phyloP scores from a whole-genome alignment of 2,329 filamentous ascomycete species.

The Hymenoscyphus albidus region DNA sequence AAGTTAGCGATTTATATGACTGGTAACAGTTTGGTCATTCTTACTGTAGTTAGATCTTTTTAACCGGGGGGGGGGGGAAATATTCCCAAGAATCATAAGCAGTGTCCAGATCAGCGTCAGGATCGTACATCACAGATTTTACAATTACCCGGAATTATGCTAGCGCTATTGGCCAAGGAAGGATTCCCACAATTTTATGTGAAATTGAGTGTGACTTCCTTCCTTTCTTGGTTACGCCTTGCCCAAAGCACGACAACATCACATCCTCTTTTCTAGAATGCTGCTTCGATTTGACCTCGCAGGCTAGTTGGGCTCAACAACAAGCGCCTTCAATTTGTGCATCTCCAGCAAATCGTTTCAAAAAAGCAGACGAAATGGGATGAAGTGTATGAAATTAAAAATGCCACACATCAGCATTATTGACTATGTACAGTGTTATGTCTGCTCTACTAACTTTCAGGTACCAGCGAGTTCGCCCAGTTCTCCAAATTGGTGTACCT shows the following conservation, averaged over 20 bases:
- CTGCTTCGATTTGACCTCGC: too few species aligned
- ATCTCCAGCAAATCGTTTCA: too few species aligned
- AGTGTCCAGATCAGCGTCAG: background rate
- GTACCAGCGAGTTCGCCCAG: conserved; percentile 12
- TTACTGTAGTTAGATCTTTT: background rate
- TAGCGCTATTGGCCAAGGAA: too few species aligned
- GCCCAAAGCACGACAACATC: too few species aligned
- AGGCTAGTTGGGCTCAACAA: too few species aligned
- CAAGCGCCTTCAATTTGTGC: too few species aligned
- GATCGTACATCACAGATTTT: background rate
- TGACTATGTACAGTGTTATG: background rate
- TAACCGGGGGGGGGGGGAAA: background rate
- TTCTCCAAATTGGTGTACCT: conserved; percentile 8
- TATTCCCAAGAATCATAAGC: background rate
- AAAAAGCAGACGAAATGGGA: background rate
- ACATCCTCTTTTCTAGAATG: too few species aligned
- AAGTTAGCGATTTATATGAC: background rate
- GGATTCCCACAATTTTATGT: too few species aligned
- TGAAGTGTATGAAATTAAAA: background rate
- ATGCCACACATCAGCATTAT: background rate
- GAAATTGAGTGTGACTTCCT: background rate
- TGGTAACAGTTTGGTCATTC: background rate
- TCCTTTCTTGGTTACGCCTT: background rate
- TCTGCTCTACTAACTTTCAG: background rate
- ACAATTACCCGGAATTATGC: background rate